Evolutionary conservation across 2,329 filamentous ascomycete genomes (phyloP).

Genomic region (Graphiopsis chlorocephala): DNA sequence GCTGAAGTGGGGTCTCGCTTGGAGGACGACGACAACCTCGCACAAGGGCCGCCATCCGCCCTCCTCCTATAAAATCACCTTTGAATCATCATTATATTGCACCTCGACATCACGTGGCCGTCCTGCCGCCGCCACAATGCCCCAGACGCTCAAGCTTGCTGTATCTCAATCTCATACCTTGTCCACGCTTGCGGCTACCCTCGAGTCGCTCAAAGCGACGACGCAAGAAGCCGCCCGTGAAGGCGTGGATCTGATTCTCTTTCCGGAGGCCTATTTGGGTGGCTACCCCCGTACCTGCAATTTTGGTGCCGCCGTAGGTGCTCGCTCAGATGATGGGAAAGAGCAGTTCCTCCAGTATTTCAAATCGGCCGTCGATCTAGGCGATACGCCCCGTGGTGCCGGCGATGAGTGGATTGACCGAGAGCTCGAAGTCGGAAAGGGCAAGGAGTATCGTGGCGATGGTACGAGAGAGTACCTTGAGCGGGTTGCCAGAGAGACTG

Average conservation of each 20-base stretch:
- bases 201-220: constrained; percentile 62
- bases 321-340: constrained; percentile 64
- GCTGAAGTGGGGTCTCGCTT: constrained; percentile 4
- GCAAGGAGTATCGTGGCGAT: constrained; percentile 58
- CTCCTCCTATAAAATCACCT: background rate
- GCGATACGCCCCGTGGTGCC: constrained; percentile 70
- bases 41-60: background rate
- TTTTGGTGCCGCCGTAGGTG: constrained; percentile 74
- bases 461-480: constrained; percentile 81
- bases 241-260: constrained; percentile 69
- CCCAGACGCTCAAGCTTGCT: constrained; percentile 46
- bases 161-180: constrained; percentile 50
- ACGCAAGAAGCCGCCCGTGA: constrained; percentile 61
- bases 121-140: background rate
- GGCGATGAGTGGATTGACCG: constrained; percentile 69
- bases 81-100: background rate
- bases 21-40: background rate
- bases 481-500: constrained; percentile 69
- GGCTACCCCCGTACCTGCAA: constrained; percentile 81
- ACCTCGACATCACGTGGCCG: background rate
- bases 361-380: constrained; percentile 73
- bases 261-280: constrained; percentile 88
- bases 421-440: constrained; percentile 52
- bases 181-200: constrained; percentile 55
- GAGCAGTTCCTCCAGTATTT: constrained; percentile 84